A percentile compares a stretch with the other conserved stretches of the same genome.
phyloP scores from a whole-genome alignment of 108 stramenopile species.

The Seminavis robusta region DNA sequence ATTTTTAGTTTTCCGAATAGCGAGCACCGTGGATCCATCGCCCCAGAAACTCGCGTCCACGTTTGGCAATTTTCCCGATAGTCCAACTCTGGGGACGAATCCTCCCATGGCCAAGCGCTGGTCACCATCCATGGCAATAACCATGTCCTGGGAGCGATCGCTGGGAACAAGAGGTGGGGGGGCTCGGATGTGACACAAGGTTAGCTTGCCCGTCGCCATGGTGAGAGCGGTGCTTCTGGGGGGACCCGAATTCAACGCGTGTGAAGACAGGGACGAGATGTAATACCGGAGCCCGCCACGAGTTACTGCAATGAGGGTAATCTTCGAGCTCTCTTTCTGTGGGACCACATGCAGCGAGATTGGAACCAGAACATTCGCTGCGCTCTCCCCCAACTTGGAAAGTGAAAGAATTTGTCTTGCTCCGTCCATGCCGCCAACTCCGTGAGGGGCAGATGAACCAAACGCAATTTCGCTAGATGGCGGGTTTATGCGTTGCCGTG shows the following conservation, averaged over 20 bases:
- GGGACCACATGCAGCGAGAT: slow-evolving; percentile 75
- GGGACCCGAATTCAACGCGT: slow-evolving; percentile 22
- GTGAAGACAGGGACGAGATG: slow-evolving; percentile 48
- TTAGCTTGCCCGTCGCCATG: slow-evolving; percentile 41
- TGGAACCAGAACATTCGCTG: slow-evolving; percentile 35
- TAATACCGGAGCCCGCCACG: slow-evolving; percentile 80
- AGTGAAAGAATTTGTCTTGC: slow-evolving; percentile 53
- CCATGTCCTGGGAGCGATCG: slow-evolving; percentile 2
- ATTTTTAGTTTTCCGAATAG: no score
- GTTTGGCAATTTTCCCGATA: slow-evolving; percentile 32
- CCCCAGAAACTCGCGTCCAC: slow-evolving; percentile 55
- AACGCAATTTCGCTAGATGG: slow-evolving; percentile 33
- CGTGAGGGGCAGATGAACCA: slow-evolving; percentile 66
- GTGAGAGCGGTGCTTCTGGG: slow-evolving; percentile 16
- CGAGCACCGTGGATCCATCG: slow-evolving; percentile 61
- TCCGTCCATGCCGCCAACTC: slow-evolving; percentile 89
- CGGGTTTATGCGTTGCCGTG: slow-evolving; percentile 63
- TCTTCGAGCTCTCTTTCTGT: slow-evolving; percentile 48
- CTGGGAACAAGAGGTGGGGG: slow-evolving; percentile 55
- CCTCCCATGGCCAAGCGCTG: no score
- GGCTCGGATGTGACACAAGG: slow-evolving; percentile 76
- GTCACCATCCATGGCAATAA: no score
- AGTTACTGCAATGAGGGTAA: slow-evolving; percentile 79
- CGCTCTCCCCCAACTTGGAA: not conserved
- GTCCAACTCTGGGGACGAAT: no score